phyloP scores from a whole-genome alignment of 768 basidiomycete genomes.

The Kwoniella sp. region DNA sequence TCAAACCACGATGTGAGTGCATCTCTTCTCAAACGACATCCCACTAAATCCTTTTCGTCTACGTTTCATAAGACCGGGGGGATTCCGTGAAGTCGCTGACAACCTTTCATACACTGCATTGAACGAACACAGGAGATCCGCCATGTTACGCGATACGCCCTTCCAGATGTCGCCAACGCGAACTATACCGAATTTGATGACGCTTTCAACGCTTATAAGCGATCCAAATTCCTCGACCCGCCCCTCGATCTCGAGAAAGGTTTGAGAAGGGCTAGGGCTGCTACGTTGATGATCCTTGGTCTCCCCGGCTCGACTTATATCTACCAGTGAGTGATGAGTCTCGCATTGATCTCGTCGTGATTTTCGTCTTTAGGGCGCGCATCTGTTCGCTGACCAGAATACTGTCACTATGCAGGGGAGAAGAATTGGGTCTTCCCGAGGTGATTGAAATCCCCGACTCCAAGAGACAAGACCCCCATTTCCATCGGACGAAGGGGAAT shows the following conservation, averaged over 20 bases:
- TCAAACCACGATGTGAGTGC: constrained; percentile 24
- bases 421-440: constrained; percentile 47
- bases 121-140: constrained; percentile 36
- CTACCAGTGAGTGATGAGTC: constrained; percentile 49
- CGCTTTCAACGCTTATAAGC: constrained; percentile 11
- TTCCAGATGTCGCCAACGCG: constrained; percentile 24
- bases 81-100: not conserved
- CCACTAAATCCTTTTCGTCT: too few species aligned
- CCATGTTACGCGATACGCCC: constrained; percentile 45
- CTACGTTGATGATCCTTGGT: constrained; percentile 43
- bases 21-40: too few species aligned
- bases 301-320: constrained; percentile 46
- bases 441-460: constrained; percentile 38
- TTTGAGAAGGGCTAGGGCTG: constrained; percentile 36
- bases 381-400: too few species aligned
- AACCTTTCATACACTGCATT: too few species aligned
- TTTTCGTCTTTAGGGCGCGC: not conserved
- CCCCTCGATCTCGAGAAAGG: constrained; percentile 30
- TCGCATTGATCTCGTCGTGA: not conserved
- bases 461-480: constrained; percentile 45
- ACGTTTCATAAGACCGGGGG: too few species aligned
- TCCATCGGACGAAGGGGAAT: constrained; percentile 37
- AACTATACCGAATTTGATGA: constrained; percentile 16
- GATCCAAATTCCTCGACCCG: constrained; percentile 19
- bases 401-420: constrained; percentile 27